These are phyloP conservation scores for Vigna trinervia DNA, from an alignment of 306 rosid genomes.

Conservation along the genomic window DNA sequence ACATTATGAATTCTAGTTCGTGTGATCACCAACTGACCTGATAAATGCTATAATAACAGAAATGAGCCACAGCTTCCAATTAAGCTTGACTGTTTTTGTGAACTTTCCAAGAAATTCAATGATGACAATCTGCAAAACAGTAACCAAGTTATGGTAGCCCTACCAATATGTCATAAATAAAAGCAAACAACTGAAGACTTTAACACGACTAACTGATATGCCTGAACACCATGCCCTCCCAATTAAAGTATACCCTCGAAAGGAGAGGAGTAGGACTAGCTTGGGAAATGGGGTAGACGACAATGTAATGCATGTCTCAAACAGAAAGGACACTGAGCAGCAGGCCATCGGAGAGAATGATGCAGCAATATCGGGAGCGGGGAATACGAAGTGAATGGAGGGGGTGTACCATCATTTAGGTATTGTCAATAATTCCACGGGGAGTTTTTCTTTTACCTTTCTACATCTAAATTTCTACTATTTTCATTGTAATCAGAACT, in stretches of 20 bases:
- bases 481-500: not conserved
- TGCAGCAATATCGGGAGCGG: not conserved
- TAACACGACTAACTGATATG: not conserved
- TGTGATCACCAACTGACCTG: conserved; percentile 55
- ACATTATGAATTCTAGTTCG: conserved; percentile 8
- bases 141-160: not conserved
- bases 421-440: not conserved
- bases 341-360: not conserved
- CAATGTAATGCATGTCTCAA: not conserved
- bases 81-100: conserved; percentile 66
- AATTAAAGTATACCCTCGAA: not conserved
- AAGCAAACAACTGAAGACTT: conserved; percentile 5
- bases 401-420: not conserved
- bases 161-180: not conserved
- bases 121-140: conserved; percentile 64
- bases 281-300: not conserved
- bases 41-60: conserved; percentile 70
- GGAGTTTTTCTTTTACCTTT: conserved; percentile 5
- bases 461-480: not conserved
- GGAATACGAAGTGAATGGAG: not conserved
- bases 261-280: not conserved
- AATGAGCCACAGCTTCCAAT: conserved; percentile 81
- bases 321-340: not conserved
- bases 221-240: not conserved
- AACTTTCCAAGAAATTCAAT: conserved; percentile 85